These are phyloP conservation scores for Trametes cinnabarina DNA, from an alignment of 768 basidiomycete genomes.

Conservation along the genomic window DNA sequence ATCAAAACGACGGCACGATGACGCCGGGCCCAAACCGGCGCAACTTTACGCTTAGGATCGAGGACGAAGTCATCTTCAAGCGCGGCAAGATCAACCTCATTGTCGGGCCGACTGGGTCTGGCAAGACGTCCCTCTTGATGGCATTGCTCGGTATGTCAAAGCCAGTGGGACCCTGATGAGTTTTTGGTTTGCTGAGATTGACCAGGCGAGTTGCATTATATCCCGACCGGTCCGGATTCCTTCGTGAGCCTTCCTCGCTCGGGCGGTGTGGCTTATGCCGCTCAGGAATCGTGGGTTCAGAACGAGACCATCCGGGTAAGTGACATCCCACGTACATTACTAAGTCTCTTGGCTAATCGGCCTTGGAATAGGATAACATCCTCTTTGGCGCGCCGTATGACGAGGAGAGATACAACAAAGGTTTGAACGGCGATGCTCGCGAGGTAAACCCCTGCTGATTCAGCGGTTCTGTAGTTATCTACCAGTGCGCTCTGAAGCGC, in stretches of 20 bases:
- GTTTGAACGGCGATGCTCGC: slow-evolving; percentile 13
- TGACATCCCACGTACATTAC: neutral
- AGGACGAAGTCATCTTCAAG: slow-evolving; percentile 56
- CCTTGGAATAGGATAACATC: slow-evolving; percentile 42
- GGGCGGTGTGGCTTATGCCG: slow-evolving; percentile 73
- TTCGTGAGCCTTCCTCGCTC: slow-evolving; percentile 71
- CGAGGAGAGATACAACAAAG: slow-evolving; percentile 44
- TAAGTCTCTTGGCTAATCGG: neutral
- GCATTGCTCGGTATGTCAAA: slow-evolving; percentile 46
- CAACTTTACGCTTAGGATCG: slow-evolving; percentile 48
- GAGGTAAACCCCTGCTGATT: neutral
- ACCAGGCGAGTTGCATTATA: slow-evolving; percentile 56
- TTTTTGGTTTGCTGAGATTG: too few species aligned
- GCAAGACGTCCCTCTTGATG: slow-evolving; percentile 67
- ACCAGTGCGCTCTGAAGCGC: slow-evolving; percentile 35
- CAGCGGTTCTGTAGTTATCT: slow-evolving; percentile 27
- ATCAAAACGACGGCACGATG: slow-evolving; percentile 33
- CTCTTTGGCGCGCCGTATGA: slow-evolving; percentile 48
- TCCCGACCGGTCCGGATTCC: slow-evolving; percentile 49
- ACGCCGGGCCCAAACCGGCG: slow-evolving; percentile 36
- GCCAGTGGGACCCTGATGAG: too few species aligned
- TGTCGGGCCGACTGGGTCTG: slow-evolving; percentile 55
- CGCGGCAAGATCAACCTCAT: slow-evolving; percentile 54
- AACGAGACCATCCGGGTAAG: slow-evolving; percentile 70
- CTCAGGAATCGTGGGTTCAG: slow-evolving; percentile 84